Base-by-base conservation (phyloP, 2,329 filamentous ascomycete species). In the Trichoderma oligosporum region DNA sequence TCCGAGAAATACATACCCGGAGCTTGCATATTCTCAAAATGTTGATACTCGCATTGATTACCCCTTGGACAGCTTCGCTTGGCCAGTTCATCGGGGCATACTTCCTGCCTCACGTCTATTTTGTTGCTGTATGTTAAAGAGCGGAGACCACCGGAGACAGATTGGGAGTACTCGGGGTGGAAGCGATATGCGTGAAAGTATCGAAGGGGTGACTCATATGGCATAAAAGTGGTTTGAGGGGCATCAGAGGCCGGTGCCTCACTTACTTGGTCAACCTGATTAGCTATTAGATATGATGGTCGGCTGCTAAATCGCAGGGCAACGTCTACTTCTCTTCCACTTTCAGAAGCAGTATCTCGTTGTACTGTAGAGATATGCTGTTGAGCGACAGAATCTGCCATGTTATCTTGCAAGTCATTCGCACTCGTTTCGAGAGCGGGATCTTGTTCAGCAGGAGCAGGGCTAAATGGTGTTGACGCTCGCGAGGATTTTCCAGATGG, bases 91-190 rank as follows among this genome's bases (percentile, higher is more conserved):
- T 83, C 87, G 35, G 84, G 86, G 72, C 94, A 99, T 47, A 97
- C 68, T 61, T 83, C 82, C 64, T 82, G 85, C 60, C 83, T 79
- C 22, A 85, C 79, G 69, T 97, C 85, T 73, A 99, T 96, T 64
- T 86, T 87, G 73, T 96, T 89, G 75, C 90, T 97, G 75, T 93
- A 97, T 41, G 92, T 97, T 76, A 95, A 80, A 62, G 94, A 97
- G 68, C 88, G 86, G 68, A 91, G 87, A 41, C 93, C 93, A 61
- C 86, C 87, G 56, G 83, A 70, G 57, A 96, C 85, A 57, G 83
- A 77, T 48, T 87, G 72, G 62, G 79, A 76, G 73, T 86, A 97
- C 51, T 82, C 78, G 29, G 90, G 89, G 69, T 97, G 92, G 70
- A 93, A 97, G 64, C 93, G 90, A 74, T 89, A 99, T 35, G 89